A percentile compares a stretch with the other conserved stretches of the same genome.
phyloP scores from a whole-genome alignment of 768 basidiomycete species.

The Mrakia hoshinonis region DNA sequence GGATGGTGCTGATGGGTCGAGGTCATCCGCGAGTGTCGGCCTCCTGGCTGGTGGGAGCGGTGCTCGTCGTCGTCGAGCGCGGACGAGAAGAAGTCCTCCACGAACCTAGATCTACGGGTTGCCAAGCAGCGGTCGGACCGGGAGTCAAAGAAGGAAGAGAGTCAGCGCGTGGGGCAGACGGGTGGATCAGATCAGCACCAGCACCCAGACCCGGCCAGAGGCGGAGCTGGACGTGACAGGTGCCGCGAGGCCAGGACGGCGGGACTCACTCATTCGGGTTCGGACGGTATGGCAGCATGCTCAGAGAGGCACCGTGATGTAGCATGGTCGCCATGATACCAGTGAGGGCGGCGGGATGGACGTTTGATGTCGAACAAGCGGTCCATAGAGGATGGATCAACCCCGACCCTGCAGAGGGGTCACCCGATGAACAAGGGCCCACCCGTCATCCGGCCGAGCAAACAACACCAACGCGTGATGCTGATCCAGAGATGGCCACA shows the following conservation, averaged over 20 bases:
- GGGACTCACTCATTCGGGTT: too few species aligned
- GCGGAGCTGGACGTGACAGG: background rate
- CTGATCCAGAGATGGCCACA: too few species aligned
- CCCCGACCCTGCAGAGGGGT: too few species aligned
- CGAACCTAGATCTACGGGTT: background rate
- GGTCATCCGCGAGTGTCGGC: background rate
- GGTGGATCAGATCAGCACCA: background rate
- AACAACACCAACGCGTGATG: too few species aligned
- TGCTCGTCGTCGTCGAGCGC: slow-evolving; percentile 8
- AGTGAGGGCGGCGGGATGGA: background rate
- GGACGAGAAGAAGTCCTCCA: slow-evolving; percentile 4
- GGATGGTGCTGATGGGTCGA: background rate
- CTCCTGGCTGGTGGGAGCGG: too few species aligned
- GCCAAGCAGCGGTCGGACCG: background rate
- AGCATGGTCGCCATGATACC: background rate
- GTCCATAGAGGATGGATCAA: too few species aligned
- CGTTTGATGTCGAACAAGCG: too few species aligned
- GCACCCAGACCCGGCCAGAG: background rate
- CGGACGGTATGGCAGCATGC: too few species aligned
- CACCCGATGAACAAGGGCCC: too few species aligned
- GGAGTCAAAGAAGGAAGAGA: background rate
- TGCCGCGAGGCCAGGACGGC: too few species aligned
- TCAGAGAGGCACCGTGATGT: too few species aligned
- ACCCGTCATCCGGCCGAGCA: too few species aligned
- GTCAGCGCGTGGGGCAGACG: background rate